Conservation (phyloP, 352 stramenopile species). For the Phytophthora litchii region DNA sequence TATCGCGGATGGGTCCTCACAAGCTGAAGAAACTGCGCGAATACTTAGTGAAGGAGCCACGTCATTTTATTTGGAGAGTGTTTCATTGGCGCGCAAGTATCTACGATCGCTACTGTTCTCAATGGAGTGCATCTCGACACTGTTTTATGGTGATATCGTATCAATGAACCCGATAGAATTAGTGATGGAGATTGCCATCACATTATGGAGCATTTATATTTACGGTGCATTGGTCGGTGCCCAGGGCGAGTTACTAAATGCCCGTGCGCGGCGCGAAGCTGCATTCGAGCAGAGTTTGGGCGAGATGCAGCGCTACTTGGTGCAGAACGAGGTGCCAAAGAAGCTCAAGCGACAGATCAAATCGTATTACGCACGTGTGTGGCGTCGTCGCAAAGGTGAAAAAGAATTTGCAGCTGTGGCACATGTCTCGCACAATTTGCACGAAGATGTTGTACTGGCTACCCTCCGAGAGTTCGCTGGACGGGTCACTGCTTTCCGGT, state of each 20-base stretch:
- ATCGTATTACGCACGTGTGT: slow-evolving; percentile 73
- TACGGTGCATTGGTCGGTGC: slow-evolving; percentile 70
- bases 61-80: slow-evolving; percentile 16
- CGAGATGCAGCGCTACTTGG: slow-evolving; percentile 73
- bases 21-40: slow-evolving; percentile 12
- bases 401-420: slow-evolving; percentile 60
- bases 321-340: slow-evolving; percentile 75
- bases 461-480: slow-evolving; percentile 56
- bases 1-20: slow-evolving; percentile 11
- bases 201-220: slow-evolving; percentile 74
- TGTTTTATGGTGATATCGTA: slow-evolving; percentile 74
- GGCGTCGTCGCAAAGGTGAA: slow-evolving; percentile 55
- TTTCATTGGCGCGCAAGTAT: slow-evolving; percentile 65
- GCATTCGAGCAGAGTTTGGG: slow-evolving; percentile 68
- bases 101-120: slow-evolving; percentile 68
- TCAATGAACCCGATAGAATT: slow-evolving; percentile 75
- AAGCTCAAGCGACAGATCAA: slow-evolving; percentile 77
- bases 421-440: slow-evolving; percentile 50
- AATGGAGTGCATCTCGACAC: slow-evolving; percentile 69
- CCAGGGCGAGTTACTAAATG: slow-evolving; percentile 59
- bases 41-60: slow-evolving; percentile 27
- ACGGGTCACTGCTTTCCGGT: slow-evolving; percentile 56
- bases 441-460: slow-evolving; percentile 66
- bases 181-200: slow-evolving; percentile 59
- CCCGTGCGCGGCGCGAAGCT: slow-evolving; percentile 50